These are phyloP conservation scores for Viola pubescens DNA, from an alignment of 441 rosid genomes.

Conservation along the genomic window DNA sequence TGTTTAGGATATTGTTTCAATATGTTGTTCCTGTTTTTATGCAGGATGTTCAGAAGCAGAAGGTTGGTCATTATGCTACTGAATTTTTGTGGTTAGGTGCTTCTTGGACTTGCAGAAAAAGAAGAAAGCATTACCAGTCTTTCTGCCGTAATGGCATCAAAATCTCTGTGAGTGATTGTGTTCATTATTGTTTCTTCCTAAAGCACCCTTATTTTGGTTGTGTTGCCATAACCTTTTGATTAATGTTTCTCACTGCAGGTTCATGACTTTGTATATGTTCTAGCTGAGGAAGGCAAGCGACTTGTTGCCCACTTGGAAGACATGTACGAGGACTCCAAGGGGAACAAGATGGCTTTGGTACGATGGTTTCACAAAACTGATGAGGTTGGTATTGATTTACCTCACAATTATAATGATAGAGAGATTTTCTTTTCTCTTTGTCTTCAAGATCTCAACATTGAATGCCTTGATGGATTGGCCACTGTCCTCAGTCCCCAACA, in stretches of 20 bases:
- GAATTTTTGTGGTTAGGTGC: slow-evolving; percentile 55
- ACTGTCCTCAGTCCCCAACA: slow-evolving; percentile 68
- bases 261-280: slow-evolving; percentile 60
- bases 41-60: slow-evolving; percentile 25
- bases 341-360: slow-evolving; percentile 66
- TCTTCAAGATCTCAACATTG: slow-evolving; percentile 80
- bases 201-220: too few species aligned
- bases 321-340: slow-evolving; percentile 65
- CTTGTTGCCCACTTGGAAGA: slow-evolving; percentile 76
- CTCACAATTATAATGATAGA: slow-evolving; percentile 52
- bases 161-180: slow-evolving; percentile 51
- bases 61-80: slow-evolving; percentile 22
- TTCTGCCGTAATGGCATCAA: slow-evolving; percentile 49
- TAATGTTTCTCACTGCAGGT: slow-evolving; percentile 30
- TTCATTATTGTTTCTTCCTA: neutral
- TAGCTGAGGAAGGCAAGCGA: slow-evolving; percentile 58
- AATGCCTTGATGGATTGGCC: slow-evolving; percentile 86
- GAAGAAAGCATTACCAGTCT: slow-evolving; percentile 51
- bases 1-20: neutral
- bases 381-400: slow-evolving; percentile 69
- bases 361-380: slow-evolving; percentile 92
- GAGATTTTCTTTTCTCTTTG: slow-evolving; percentile 81
- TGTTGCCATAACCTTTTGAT: too few species aligned
- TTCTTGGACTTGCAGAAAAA: slow-evolving; percentile 54
- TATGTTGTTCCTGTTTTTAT: neutral